Evolutionary conservation across 768 basidiomycete species (phyloP), one percentile per base, ranked within the genome.

Genomic region (Suillus bovinus): DNA sequence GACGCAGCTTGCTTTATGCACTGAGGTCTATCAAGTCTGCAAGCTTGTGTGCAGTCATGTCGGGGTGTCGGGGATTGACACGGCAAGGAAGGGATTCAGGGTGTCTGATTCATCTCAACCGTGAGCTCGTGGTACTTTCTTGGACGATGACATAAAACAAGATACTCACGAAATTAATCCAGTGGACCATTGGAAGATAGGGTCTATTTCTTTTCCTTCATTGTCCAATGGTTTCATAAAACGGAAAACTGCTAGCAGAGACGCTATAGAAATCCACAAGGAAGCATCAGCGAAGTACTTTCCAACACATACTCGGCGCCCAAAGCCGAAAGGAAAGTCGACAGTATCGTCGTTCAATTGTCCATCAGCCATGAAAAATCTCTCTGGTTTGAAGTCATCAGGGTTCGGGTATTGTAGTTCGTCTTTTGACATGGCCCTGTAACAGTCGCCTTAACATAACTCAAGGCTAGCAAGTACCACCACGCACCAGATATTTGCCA

Each of bases 241-340:
- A 36, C 66, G 70, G 58, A 75, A 73, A 24, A 55, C 38, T 57
- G 72, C 47, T 41, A 75, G 71, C 20, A 73, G 66, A 59, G 73
- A 72, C 11, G 63, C 72, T 6, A 73, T 63, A n/a, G 70, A 74
- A 54, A 74, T 66, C 72, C 72, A 73, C n/a, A 73, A 27, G 44
- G 72, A 73, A 16, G 74, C 70, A 6, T 73, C 70, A 24, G 72
- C 72, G 36, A 73, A 75, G 64, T 73, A 60, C 42, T 63, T 66
- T 14, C 74, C 72, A 20, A 68, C 67, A 22, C 72, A 75, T 36
- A 69, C 60, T 63, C 72, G 67, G 54, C 74, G 73, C 49, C 72
- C 72, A n/a, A 73, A 73, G 42, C 72, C 72, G 22, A 75, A 73
- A 24, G 63, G 55, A 10, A 75, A 57, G 14, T 63, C 54, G 13